Evolutionary conservation across 257 asterid genomes (phyloP).

Genomic region (Mentha longifolia): DNA sequence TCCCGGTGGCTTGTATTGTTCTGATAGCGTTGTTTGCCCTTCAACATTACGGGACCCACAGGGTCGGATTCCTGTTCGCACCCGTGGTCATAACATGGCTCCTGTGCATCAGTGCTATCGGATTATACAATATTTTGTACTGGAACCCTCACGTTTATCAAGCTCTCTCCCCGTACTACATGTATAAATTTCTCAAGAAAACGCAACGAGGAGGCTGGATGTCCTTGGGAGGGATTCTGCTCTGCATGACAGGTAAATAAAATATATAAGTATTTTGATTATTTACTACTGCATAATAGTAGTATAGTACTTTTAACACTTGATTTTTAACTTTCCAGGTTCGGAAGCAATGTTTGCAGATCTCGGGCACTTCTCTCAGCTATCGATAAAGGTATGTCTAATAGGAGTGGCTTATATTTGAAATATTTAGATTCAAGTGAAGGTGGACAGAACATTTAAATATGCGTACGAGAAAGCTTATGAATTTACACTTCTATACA

Average conservation of each 20-base stretch:
- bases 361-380: constrained; percentile 93
- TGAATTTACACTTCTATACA: neutral
- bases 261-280: constrained; percentile 18
- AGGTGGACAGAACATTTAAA: too few species aligned
- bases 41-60: constrained; percentile 98
- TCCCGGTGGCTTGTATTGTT: constrained; percentile 81
- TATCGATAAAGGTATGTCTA: constrained; percentile 71
- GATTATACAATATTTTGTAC: constrained; percentile 71
- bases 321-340: constrained; percentile 55
- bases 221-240: constrained; percentile 91
- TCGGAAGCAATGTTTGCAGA: constrained; percentile 99
- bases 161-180: constrained; percentile 89
- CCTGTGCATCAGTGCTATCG: constrained; percentile 80
- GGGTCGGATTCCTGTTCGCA: constrained; percentile 96
- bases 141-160: constrained; percentile 86
- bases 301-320: neutral
- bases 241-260: constrained; percentile 92
- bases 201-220: constrained; percentile 86
- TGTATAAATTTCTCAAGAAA: constrained; percentile 85
- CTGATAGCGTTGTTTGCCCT: constrained; percentile 91
- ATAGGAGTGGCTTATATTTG: neutral
- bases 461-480: neutral
- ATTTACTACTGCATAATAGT: neutral
- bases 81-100: constrained; percentile 96
- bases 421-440: too few species aligned